A percentile compares a stretch with the other conserved stretches of the same genome.
Evolutionary conservation across 225 moss, liverwort and hornwort species (phyloP).

Genomic region (Pseudoscleropodium purum): DNA sequence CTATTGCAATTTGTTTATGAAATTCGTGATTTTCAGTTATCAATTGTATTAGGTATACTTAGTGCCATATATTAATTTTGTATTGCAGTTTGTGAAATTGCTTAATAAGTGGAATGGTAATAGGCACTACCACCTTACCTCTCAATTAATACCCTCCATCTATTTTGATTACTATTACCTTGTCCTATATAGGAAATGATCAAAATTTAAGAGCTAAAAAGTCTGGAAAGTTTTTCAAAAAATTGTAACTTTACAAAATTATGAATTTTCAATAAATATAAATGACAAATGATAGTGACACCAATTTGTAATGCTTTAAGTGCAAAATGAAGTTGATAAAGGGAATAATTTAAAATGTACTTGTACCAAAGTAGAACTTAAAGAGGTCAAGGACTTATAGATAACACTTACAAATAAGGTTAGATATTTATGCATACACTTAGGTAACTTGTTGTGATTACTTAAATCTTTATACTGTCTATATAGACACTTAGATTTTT

Average conservation of each 20-base stretch:
- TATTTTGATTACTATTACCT: neutral
- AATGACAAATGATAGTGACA: neutral
- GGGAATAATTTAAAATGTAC: neutral
- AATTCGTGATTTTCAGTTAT: neutral
- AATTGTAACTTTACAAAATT: neutral
- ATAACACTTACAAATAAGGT: neutral
- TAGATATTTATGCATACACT: neutral
- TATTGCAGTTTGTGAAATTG: fast-evolving
- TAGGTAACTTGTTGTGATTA: neutral
- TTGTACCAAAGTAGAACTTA: neutral
- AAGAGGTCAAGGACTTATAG: too few species aligned
- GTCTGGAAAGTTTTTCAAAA: neutral
- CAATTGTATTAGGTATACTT: fast-evolving
- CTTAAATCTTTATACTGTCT: neutral
- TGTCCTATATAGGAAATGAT: neutral
- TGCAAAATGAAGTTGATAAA: neutral
- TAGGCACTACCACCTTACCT: neutral
- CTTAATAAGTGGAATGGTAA: neutral
- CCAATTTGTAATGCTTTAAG: neutral
- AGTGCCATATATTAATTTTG: neutral
- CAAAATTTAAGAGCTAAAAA: neutral
- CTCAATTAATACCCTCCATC: neutral
- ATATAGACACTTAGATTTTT: neutral
- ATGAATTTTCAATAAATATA: fast-evolving
- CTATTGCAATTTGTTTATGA: fast-evolving